Evolutionary conservation across 495 filamentous ascomycete species (phyloP), one percentile per base, ranked within the genome.

Genomic region (Hypoxylon fuscum): DNA sequence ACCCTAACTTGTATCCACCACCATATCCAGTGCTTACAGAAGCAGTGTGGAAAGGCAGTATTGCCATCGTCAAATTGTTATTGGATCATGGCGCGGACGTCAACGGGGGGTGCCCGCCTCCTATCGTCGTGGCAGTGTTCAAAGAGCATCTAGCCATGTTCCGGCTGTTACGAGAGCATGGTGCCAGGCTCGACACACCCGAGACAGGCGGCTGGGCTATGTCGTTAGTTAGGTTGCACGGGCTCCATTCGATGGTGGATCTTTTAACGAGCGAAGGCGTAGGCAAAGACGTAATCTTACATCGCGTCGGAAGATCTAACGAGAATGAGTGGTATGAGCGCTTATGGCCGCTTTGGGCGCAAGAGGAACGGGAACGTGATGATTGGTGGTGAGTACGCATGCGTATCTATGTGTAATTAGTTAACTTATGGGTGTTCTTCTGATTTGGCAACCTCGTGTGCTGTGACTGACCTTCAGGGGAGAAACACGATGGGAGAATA

Each of bases 171-270:
- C 42, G 46, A 7, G 12, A 62, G 7, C 32, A 45, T 15, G 62
- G 62, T 22, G 62, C 55, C 1, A 55, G 11, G 20, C 40, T 66
- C 5, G 43, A 66, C 29, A 60, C 55, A 2, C 62, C 62, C 1
- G 62, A 66, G 31, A 66, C 62, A 1, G 62, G 62, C 3, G 29
- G 12, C 17, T 66, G 49, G 62, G 62, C 62, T 1, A 61, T 66
- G 62, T 49, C 56, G 7, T 4, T 60, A 17, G 62, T 57, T 14
- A 32, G 43, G 21, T 45, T 27, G 0, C 27, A 55, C 27, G 50
- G 40, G 20, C 44, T 54, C 5, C 42, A 61, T 15, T 66, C 62
- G n/a, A 66, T 66, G 56, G 43, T 54, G 3, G 49, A 59, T 18
- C 34, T 66, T 12, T 25, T 66, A 6, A 35, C 45, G 9, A 18